Percentiles rank a stretch among this genome's conserved stretches.
Evolutionary conservation across 345 rosid species (phyloP).

Genomic region (Camelina neglecta): DNA sequence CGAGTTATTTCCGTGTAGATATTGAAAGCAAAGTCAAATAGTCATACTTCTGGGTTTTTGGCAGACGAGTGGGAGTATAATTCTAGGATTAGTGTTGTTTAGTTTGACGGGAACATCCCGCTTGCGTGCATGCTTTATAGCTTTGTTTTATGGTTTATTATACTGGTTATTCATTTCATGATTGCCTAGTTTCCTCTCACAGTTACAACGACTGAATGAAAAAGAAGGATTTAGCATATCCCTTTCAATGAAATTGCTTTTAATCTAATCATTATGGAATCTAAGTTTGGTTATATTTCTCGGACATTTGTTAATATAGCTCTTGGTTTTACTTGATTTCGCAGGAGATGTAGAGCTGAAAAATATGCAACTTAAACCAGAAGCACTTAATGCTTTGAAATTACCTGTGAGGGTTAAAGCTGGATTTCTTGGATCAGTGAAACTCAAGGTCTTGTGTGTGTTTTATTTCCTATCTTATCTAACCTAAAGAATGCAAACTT

Average conservation of each 20-base stretch:
- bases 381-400: slow-evolving; percentile 94
- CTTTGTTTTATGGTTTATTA: slow-evolving; percentile 14
- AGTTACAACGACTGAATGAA: slow-evolving; percentile 14
- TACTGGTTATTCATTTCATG: slow-evolving; percentile 18
- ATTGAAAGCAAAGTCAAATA: slow-evolving; percentile 10
- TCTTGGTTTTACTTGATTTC: slow-evolving; percentile 16
- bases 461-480: slow-evolving; percentile 9
- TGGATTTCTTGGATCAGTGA: slow-evolving; percentile 98
- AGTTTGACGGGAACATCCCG: background rate
- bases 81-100: slow-evolving; percentile 3
- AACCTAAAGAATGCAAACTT: slow-evolving; percentile 1
- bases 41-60: slow-evolving; percentile 11
- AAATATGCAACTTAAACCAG: slow-evolving; percentile 97
- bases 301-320: slow-evolving; percentile 2
- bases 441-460: slow-evolving; percentile 75
- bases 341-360: slow-evolving; percentile 93
- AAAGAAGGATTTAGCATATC: background rate
- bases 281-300: no score
- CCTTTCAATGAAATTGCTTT: background rate
- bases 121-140: slow-evolving; percentile 10
- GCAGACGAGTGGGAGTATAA: slow-evolving; percentile 1
- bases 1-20: background rate
- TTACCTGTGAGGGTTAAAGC: slow-evolving; percentile 98
- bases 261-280: background rate
- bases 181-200: slow-evolving; percentile 5